phyloP scores from a whole-genome alignment of 345 rosid genomes.

The Salix arbutifolia region DNA sequence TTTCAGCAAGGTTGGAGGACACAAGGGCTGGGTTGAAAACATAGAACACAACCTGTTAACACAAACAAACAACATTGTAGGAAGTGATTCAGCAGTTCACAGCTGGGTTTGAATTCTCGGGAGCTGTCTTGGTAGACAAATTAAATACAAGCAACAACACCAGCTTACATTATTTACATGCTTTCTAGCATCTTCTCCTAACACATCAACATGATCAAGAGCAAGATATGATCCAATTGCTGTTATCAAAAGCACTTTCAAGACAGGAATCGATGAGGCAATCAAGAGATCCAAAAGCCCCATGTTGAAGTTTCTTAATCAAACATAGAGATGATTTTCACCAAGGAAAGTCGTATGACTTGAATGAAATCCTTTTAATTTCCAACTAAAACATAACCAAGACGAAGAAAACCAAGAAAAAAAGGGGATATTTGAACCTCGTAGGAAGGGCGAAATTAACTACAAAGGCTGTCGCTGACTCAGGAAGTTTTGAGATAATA shows the following conservation, averaged over 20 bases:
- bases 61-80: neutral
- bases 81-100: neutral
- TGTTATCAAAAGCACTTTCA: conserved; percentile 51
- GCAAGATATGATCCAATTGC: conserved; percentile 60
- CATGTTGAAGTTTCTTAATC: conserved; percentile 22
- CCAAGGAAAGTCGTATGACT: neutral
- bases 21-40: conserved; percentile 63
- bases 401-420: too few relatives aligned
- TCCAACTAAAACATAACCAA: too few relatives aligned
- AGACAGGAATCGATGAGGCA: conserved; percentile 52
- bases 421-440: too few relatives aligned
- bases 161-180: conserved; percentile 48
- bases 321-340: neutral
- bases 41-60: conserved; percentile 45
- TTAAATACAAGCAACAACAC: neutral
- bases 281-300: conserved; percentile 52
- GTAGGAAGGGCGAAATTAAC: too few relatives aligned
- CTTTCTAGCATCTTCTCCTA: conserved; percentile 51
- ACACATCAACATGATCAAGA: conserved; percentile 40
- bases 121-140: neutral
- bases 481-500: too few relatives aligned
- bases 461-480: too few relatives aligned
- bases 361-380: too few relatives aligned
- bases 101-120: neutral
- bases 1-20: conserved; percentile 41